Conservation (phyloP, 2,329 filamentous ascomycete genomes). For the Hypoxylon sp. region DNA sequence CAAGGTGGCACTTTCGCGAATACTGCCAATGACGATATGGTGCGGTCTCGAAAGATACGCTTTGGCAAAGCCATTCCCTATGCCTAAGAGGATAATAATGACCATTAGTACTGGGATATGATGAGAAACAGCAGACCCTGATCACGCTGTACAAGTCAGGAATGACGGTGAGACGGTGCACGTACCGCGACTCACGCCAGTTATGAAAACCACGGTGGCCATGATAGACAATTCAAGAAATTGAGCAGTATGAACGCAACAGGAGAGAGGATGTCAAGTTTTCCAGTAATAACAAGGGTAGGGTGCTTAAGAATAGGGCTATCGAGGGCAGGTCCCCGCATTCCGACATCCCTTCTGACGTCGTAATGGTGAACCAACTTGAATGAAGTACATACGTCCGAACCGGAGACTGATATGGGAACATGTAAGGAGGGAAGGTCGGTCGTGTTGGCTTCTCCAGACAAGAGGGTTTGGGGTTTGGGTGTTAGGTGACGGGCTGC, state of each 20-base stretch:
- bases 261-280: conserved; percentile 18
- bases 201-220: conserved; percentile 32
- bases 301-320: conserved; percentile 5
- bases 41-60: conserved; percentile 56
- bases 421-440: background rate
- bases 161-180: background rate
- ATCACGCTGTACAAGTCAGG: background rate
- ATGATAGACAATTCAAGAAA: conserved; percentile 22
- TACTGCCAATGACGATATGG: conserved; percentile 59
- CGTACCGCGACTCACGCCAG: conserved; percentile 32
- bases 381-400: background rate
- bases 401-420: too few species aligned
- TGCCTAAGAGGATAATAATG: conserved; percentile 46
- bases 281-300: background rate
- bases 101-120: conserved; percentile 19
- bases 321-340: background rate
- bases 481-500: background rate
- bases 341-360: background rate
- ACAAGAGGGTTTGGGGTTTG: background rate
- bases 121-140: conserved; percentile 7
- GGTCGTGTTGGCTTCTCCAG: background rate
- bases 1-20: conserved; percentile 52
- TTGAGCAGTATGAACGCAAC: conserved; percentile 12
- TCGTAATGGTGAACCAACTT: background rate
- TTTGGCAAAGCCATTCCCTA: conserved; percentile 54